These are phyloP conservation scores for Lentinula sp. DNA, from an alignment of 768 basidiomycete species.

Conservation along the genomic window DNA sequence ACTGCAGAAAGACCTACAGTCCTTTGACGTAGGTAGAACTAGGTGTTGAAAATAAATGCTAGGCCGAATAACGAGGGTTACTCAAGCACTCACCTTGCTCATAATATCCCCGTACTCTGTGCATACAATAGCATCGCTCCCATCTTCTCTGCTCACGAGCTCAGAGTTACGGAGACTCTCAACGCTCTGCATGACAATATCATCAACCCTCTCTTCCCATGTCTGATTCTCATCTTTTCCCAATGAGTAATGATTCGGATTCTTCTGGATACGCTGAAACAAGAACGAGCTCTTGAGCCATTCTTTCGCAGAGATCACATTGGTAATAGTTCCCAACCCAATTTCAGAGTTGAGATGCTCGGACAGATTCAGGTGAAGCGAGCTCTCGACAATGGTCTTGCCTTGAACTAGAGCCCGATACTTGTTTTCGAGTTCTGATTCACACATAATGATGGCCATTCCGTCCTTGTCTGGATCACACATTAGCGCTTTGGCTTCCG, in stretches of 20 bases:
- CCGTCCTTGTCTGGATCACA: constrained; percentile 65
- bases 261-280: constrained; percentile 78
- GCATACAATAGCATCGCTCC: constrained; percentile 38
- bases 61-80: neutral
- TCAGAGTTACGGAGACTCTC: constrained; percentile 52
- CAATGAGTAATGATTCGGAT: constrained; percentile 72
- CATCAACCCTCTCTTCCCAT: constrained; percentile 69
- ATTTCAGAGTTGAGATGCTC: constrained; percentile 97
- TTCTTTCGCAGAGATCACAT: constrained; percentile 59
- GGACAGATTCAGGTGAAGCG: constrained; percentile 71
- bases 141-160: constrained; percentile 42
- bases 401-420: constrained; percentile 68
- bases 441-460: constrained; percentile 78
- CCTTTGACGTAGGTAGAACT: constrained; percentile 73
- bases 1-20: constrained; percentile 39
- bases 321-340: constrained; percentile 75
- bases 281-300: constrained; percentile 89
- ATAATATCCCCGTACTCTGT: constrained; percentile 83
- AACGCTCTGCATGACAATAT: constrained; percentile 67
- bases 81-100: constrained; percentile 59
- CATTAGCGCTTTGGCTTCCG: neutral
- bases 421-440: constrained; percentile 62
- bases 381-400: constrained; percentile 78
- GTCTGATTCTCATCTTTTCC: constrained; percentile 48
- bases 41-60: neutral